A percentile compares a stretch with the other conserved stretches of the same genome.
Conservation (phyloP, 805 yeast genomes). For the Starmerella asiatica region DNA sequence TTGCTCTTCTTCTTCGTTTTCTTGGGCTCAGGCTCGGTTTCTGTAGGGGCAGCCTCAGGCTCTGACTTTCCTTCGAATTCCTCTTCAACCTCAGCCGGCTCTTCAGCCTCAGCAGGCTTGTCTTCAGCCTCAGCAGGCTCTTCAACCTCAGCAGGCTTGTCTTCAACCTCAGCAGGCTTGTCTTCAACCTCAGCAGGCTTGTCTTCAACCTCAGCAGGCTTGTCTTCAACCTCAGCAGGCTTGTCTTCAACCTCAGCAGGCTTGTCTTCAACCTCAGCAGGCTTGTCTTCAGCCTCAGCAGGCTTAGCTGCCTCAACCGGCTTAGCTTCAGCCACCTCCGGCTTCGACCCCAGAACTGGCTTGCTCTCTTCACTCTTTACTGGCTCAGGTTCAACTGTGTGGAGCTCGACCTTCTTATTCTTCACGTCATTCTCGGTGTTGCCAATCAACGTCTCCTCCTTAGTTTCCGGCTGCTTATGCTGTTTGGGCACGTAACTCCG, state of each 20-base stretch:
- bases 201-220: background rate
- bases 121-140: background rate
- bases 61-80: background rate
- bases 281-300: background rate
- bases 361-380: background rate
- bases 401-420: background rate
- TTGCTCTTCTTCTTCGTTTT: constrained; percentile 8
- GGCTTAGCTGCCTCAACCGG: background rate
- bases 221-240: background rate
- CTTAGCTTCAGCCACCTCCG: background rate
- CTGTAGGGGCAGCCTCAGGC: constrained; percentile 1
- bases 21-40: constrained; percentile 4
- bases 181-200: background rate
- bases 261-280: too few species aligned
- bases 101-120: background rate
- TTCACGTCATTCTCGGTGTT: background rate
- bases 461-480: background rate
- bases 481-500: too few species aligned
- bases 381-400: background rate
- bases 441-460: too few species aligned
- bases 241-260: background rate
- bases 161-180: too few species aligned
- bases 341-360: background rate
- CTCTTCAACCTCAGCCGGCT: background rate
- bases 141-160: constrained; percentile 1